Base-by-base conservation (phyloP, 208 protist genomes). In the Acanthamoeba quina region DNA sequence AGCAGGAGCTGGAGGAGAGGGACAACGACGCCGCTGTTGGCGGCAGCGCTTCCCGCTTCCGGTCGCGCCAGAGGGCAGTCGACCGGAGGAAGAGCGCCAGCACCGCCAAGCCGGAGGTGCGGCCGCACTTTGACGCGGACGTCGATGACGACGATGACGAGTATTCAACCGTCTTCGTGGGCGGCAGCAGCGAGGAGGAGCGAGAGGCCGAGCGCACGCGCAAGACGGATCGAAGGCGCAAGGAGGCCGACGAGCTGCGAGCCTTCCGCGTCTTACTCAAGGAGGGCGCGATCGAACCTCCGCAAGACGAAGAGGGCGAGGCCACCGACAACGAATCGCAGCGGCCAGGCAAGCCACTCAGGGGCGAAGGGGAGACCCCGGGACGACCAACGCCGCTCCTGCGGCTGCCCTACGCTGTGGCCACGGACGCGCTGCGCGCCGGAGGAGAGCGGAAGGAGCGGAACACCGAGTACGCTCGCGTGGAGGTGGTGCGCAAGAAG, bases 401-500 rank as follows among this genome's bases (percentile, higher is more conserved):
- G 60, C 60, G 26, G 60, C 37, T 78, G 70, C 70, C 34, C 41
- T 56, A 52, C 29, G 19, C 76, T 17, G 21, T 52, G 26, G 13
- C 37, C 9, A 47, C 44, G 44, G 44, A 83, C 17, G 17, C 76
- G 17, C 47, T 83, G 21, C 34, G 44, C 1, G 5, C 41, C 24
- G 44, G 44, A 11, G 19, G 58, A 31, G 60, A 70, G 56, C 83
- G 83, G 24, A n/a, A 15, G 24, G 31, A 58, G 54, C 54, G 37
- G 54, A 90, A 44, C 1, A 19, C 56, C 31, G 60, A 90, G 15
- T 90, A 72, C 41, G 83, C 83, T 47, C 49, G 60, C 21, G 83
- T 90, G 83, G 83, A 62, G 34, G 83, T 90, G 21, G 83, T 90
- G 41, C 83, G 83, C 54, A 90, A 90, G 83, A 90, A 90, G 60